A percentile compares a stretch with the other conserved stretches of the same genome.
Evolutionary conservation across 305 asterid genomes (phyloP).

Genomic region (Fraxinus nigra): DNA sequence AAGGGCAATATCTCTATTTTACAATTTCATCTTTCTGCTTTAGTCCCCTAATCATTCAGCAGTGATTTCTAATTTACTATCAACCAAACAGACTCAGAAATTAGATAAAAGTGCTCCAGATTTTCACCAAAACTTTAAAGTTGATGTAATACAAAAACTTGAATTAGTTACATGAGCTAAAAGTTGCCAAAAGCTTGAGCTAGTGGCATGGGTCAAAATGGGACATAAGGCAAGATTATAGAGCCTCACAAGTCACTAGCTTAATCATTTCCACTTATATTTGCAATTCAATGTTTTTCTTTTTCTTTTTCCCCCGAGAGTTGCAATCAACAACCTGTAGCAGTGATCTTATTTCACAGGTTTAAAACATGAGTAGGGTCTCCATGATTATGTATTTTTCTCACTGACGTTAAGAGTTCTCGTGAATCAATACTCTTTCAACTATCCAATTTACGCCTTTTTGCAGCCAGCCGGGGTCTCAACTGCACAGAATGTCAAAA

Average conservation of each 20-base stretch:
- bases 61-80: not conserved
- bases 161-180: not conserved
- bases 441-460: conserved; percentile 39
- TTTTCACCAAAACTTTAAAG: not conserved
- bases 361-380: not conserved
- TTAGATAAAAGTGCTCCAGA: not conserved
- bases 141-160: not conserved
- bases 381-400: not conserved
- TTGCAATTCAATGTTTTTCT: not conserved
- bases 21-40: not conserved
- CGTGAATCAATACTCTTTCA: conserved; percentile 31
- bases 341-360: not conserved
- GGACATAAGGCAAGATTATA: not conserved
- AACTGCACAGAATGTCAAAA: conserved; percentile 35
- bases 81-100: not conserved
- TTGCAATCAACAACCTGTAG: not conserved
- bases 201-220: not conserved
- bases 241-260: not conserved
- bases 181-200: not conserved
- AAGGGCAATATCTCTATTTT: not conserved
- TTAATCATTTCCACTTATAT: not conserved
- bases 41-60: not conserved
- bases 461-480: conserved; percentile 50
- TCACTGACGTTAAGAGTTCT: not conserved
- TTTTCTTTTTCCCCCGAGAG: not conserved